These are phyloP conservation scores for Hypoxylon sp. DNA, from an alignment of 2,329 filamentous ascomycete species.

Conservation along the genomic window DNA sequence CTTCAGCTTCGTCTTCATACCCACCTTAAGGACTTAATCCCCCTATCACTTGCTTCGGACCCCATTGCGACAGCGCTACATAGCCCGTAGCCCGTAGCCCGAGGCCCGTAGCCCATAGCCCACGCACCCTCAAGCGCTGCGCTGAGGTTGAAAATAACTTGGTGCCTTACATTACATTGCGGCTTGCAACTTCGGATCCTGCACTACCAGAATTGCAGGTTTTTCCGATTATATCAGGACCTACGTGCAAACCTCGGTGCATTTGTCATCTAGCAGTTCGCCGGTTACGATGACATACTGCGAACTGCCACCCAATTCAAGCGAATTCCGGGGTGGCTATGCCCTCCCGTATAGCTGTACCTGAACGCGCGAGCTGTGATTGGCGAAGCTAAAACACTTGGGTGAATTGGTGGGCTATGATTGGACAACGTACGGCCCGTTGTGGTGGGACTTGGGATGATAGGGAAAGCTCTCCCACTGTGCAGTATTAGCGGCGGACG, in stretches of 20 bases:
- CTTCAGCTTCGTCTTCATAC: constrained; percentile 18
- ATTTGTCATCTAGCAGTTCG: constrained; percentile 14
- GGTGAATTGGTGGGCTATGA: constrained; percentile 29
- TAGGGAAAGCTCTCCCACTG: constrained; percentile 16
- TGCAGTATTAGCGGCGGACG: constrained; percentile 28
- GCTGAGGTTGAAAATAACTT: constrained; percentile 16
- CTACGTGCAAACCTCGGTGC: constrained; percentile 9
- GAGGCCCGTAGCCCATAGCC: background rate
- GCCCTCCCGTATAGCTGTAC: constrained; percentile 15
- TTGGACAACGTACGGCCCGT: constrained; percentile 39
- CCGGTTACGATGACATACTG: constrained; percentile 14
- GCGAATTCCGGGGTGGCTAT: constrained; percentile 25
- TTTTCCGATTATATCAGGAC: constrained; percentile 15
- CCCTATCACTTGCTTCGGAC: constrained; percentile 26
- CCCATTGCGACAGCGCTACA: constrained; percentile 11
- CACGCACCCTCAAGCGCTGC: constrained; percentile 18
- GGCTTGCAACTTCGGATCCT: constrained; percentile 23
- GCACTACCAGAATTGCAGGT: constrained; percentile 6
- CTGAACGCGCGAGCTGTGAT: constrained; percentile 26
- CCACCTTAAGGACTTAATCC: constrained; percentile 2
- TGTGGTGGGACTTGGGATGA: constrained; percentile 30
- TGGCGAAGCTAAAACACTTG: constrained; percentile 25
- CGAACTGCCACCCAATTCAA: constrained; percentile 24
- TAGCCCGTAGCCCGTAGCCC: background rate
- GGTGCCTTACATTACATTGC: constrained; percentile 25